A percentile compares a stretch with the other conserved stretches of the same genome.
Conservation (phyloP, 1,139 yeast species). For the Candida tunisiensis region DNA sequence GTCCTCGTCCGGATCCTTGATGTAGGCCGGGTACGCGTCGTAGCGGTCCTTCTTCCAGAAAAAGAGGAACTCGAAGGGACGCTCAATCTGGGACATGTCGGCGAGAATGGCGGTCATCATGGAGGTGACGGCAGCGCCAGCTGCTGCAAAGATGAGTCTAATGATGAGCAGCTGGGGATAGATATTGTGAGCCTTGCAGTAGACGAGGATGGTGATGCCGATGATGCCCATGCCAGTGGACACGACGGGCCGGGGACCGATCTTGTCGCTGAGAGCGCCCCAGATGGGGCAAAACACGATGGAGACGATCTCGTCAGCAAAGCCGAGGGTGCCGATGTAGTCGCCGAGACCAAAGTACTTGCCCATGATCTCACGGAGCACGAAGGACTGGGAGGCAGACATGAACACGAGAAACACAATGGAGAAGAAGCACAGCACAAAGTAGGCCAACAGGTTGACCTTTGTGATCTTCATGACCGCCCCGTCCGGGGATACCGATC, state of each 20-base stretch:
- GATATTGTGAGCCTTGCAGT: conserved; percentile 27
- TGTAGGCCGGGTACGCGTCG: too few species aligned
- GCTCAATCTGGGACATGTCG: too few species aligned
- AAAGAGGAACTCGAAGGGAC: too few species aligned
- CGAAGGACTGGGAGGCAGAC: conserved; percentile 53
- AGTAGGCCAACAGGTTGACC: too few species aligned
- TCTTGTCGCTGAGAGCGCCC: conserved; percentile 46
- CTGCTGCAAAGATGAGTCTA: conserved; percentile 42
- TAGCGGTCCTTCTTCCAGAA: too few species aligned
- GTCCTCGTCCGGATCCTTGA: too few species aligned
- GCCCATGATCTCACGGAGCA: conserved; percentile 37
- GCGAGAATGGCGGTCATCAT: conserved; percentile 35
- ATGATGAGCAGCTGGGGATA: conserved; percentile 35
- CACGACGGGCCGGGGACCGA: conserved; percentile 42
- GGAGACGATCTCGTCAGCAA: conserved; percentile 42
- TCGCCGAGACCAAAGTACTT: conserved; percentile 32
- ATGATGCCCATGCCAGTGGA: conserved; percentile 30
- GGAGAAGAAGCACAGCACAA: conserved; percentile 28
- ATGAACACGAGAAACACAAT: conserved; percentile 51
- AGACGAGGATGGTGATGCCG: conserved; percentile 32
- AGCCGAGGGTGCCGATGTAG: conserved; percentile 43
- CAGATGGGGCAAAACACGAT: conserved; percentile 42
- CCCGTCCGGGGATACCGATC: too few species aligned
- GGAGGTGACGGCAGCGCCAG: conserved; percentile 31
- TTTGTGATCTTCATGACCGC: too few species aligned